A percentile compares a stretch with the other conserved stretches of the same genome.
Evolutionary conservation across 1,139 yeast species (phyloP).

Genomic region (Geotrichum fermentans): DNA sequence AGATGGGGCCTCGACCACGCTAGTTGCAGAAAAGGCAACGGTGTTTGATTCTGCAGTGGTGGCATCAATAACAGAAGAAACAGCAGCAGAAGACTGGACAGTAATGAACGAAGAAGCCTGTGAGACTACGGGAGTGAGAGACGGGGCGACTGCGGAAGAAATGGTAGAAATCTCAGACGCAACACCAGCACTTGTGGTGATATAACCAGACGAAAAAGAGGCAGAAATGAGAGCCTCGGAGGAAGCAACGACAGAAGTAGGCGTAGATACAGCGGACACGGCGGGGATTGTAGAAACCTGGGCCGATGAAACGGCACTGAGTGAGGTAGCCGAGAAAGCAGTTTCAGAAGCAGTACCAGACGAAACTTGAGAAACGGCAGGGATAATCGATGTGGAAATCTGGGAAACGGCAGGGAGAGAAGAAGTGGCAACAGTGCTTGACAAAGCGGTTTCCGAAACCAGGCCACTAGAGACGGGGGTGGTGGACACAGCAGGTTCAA

Average conservation of each 20-base stretch:
- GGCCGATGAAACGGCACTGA: neutral
- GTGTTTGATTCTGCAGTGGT: slow-evolving; percentile 11
- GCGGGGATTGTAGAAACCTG: neutral
- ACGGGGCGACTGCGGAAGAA: slow-evolving; percentile 10
- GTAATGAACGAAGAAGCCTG: slow-evolving; percentile 12
- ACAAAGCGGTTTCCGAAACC: neutral
- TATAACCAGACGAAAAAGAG: neutral
- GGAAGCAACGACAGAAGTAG: slow-evolving; percentile 8
- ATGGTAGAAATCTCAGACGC: slow-evolving; percentile 8
- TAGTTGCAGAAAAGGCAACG: slow-evolving; percentile 14
- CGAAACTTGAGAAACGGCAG: neutral
- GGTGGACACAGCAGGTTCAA: neutral
- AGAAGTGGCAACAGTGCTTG: neutral
- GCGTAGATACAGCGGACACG: neutral
- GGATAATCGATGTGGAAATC: neutral
- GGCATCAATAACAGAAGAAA: neutral
- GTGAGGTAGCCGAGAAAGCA: neutral
- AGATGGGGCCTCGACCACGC: slow-evolving; percentile 10
- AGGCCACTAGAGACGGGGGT: neutral
- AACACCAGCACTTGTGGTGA: slow-evolving; percentile 4
- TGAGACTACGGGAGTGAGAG: neutral
- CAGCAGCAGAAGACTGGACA: slow-evolving; percentile 14
- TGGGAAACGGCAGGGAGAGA: slow-evolving; percentile 1
- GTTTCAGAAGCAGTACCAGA: neutral
- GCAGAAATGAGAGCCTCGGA: slow-evolving; percentile 5